phyloP scores from a whole-genome alignment of 208 protist genomes.

The Histomonas meleagridis region DNA sequence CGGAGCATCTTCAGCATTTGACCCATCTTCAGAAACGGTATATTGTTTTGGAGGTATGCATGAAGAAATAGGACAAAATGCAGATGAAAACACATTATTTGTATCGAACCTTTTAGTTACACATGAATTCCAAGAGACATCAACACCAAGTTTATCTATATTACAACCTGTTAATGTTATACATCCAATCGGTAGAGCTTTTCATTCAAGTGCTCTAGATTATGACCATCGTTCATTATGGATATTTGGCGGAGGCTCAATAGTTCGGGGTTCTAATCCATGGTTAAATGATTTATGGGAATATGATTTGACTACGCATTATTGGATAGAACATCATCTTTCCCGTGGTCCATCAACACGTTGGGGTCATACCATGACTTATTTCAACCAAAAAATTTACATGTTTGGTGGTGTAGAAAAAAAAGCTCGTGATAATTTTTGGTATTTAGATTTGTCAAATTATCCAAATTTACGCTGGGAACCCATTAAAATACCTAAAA shows the following conservation, averaged over 20 bases:
- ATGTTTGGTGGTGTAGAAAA: neutral
- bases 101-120: neutral
- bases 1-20: neutral
- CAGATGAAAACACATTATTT: neutral
- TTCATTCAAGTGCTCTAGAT: neutral
- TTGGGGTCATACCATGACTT: neutral
- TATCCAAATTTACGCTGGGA: neutral
- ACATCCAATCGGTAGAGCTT: neutral
- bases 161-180: neutral
- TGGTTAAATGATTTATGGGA: neutral
- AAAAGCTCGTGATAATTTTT: neutral
- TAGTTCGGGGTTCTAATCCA: neutral
- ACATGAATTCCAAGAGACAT: neutral
- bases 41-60: neutral
- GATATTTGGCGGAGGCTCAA: neutral
- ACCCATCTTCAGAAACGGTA: neutral
- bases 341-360: neutral
- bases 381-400: neutral
- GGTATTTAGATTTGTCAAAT: neutral
- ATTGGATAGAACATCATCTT: neutral
- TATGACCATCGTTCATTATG: neutral
- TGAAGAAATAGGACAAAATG: neutral
- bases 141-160: neutral
- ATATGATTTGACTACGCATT: neutral
- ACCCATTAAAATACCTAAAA: neutral